These are phyloP conservation scores for Gossypium raimondii DNA, from an alignment of 345 rosid species.

Conservation along the genomic window DNA sequence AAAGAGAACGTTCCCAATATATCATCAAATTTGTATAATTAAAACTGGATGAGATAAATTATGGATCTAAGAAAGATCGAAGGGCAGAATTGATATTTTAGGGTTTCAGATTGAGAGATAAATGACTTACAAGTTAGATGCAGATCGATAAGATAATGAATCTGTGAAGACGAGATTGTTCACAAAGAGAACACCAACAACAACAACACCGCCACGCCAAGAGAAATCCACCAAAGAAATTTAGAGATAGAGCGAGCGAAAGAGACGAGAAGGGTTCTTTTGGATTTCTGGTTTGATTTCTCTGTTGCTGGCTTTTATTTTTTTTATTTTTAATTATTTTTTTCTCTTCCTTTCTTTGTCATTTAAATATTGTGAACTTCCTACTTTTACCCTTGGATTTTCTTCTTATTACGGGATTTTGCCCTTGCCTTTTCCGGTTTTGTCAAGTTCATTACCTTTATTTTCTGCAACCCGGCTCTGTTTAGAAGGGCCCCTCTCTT, in stretches of 20 bases:
- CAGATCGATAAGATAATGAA: slow-evolving; percentile 29
- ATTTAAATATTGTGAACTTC: slow-evolving; percentile 22
- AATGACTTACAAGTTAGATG: slow-evolving; percentile 33
- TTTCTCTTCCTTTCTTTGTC: slow-evolving; percentile 5
- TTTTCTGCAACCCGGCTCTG: neutral
- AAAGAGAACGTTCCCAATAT: neutral
- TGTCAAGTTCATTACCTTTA: neutral
- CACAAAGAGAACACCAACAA: slow-evolving; percentile 21
- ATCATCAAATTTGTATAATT: neutral
- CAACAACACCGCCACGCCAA: slow-evolving; percentile 4
- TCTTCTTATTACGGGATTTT: slow-evolving; percentile 7
- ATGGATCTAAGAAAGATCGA: slow-evolving; percentile 32
- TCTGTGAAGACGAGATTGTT: slow-evolving; percentile 40
- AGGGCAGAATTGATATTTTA: slow-evolving; percentile 16
- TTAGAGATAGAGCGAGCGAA: neutral
- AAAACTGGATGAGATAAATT: slow-evolving; percentile 15
- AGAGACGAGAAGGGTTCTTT: neutral
- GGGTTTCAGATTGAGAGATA: slow-evolving; percentile 24
- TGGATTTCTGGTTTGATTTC: slow-evolving; percentile 24
- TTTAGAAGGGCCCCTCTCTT: neutral
- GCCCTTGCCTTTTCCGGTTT: slow-evolving; percentile 14
- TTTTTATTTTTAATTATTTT: neutral
- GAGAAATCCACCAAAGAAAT: slow-evolving; percentile 14
- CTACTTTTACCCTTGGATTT: slow-evolving; percentile 21
- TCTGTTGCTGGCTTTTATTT: slow-evolving; percentile 18